Evolutionary conservation across 768 basidiomycete genomes (phyloP).

Genomic region (Podaxis sp.): DNA sequence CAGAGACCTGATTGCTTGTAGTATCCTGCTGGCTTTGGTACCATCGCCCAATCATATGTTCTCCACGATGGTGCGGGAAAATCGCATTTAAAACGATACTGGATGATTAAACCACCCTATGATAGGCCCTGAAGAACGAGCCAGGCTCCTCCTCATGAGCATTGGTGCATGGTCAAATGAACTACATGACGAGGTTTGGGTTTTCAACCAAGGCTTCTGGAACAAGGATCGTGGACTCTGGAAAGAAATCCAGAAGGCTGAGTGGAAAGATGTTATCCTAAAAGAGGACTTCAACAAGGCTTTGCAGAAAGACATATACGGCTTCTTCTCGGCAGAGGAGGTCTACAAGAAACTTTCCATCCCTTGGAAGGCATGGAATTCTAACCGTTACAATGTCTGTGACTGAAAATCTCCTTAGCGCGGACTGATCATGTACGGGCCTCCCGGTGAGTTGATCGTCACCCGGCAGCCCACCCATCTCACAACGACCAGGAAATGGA

Average conservation of each 20-base stretch:
- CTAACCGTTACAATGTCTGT: not conserved
- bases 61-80: conserved; percentile 49
- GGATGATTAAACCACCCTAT: not conserved
- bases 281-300: conserved; percentile 63
- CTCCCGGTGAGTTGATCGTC: conserved; percentile 48
- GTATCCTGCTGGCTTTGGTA: conserved; percentile 28
- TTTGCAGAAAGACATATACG: conserved; percentile 69
- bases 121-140: conserved; percentile 41
- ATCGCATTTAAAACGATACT: not conserved
- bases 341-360: conserved; percentile 72
- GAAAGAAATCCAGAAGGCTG: conserved; percentile 55
- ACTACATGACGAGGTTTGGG: conserved; percentile 69
- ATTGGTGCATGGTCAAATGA: conserved; percentile 48
- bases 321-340: conserved; percentile 73
- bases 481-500: conserved; percentile 55
- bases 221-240: conserved; percentile 57
- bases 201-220: conserved; percentile 74
- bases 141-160: conserved; percentile 47
- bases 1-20: conserved; percentile 9
- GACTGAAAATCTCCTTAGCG: conserved; percentile 37
- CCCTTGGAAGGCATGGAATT: conserved; percentile 68
- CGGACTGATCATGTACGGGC: conserved; percentile 78
- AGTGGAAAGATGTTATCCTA: conserved; percentile 74
- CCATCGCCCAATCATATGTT: conserved; percentile 37
- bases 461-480: not conserved